Evolutionary conservation across 1,139 yeast species (phyloP), one percentile per base, ranked within the genome.

Genomic region (Zygoascus meyerae): DNA sequence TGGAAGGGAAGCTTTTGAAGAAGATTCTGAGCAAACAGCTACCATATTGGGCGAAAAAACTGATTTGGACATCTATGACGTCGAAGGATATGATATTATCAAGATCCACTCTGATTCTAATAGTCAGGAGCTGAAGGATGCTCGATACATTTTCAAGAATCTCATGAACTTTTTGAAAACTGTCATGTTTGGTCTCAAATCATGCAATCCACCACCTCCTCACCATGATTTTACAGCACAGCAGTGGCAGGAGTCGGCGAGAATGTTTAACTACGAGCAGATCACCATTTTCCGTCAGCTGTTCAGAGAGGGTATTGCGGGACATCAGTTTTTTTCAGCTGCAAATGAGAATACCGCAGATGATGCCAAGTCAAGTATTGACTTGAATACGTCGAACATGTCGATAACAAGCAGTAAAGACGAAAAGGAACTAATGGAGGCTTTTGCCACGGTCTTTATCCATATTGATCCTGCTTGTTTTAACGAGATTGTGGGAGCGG

Each of bases 381-480:
- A 86, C 59, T 75, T 83, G 31, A 79, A 86, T 16, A 89, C 89
- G 2, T 90, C 95, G 5, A 84, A 83, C 52, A 68, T 86, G 42
- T 95, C 95, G 4, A 84, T 86, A 5, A 81, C 90, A 2, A 85
- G 95, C 1, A 82, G 95, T 0, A 89, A 87, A 56, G 97, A 90
- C 60, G 97, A 90, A 53, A 89, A 92, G 57, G 98, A 94, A 57
- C 72, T 90, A 51, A 89, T 92, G 95, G 98, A 94, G 63, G 84
- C 90, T 1, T 81, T 94, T 63, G 97, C 97, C 0, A 85, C 95
- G 1, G 86, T 92, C 56, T 94, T 87, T 65, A 86, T 89, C 58
- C 95, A 89, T 62, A 77, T 94, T 48, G 99, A 94, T 60, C 94
- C 96, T 16, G 92, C 97, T 1, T 86, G 97, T 1, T 94, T 94